These are phyloP conservation scores for Betula pendula DNA, from an alignment of 306 rosid species.

Conservation along the genomic window DNA sequence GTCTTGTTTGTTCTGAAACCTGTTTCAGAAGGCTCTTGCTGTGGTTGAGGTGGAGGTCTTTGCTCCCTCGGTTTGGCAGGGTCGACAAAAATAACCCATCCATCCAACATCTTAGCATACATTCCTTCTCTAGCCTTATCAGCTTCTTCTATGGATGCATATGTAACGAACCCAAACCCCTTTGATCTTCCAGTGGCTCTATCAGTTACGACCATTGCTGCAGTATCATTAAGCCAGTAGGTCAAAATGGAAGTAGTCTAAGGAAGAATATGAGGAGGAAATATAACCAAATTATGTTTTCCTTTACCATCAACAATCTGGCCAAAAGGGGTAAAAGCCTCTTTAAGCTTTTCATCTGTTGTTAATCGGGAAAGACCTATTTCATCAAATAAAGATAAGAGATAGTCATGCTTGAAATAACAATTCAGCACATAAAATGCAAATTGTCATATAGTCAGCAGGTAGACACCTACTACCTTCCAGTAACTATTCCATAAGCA, in stretches of 20 bases:
- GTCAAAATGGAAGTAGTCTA: conserved; percentile 24
- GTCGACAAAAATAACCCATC: conserved; percentile 95
- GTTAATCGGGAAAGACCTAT: conserved; percentile 87
- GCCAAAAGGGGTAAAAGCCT: conserved; percentile 83
- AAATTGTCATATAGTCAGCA: not conserved
- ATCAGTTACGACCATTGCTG: conserved; percentile 84
- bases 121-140: conserved; percentile 79
- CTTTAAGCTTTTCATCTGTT: conserved; percentile 71
- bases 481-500: not conserved
- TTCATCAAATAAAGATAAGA: conserved; percentile 21
- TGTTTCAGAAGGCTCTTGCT: conserved; percentile 49
- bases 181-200: conserved; percentile 84
- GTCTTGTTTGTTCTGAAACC: conserved; percentile 87
- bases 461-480: not conserved
- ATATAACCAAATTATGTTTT: not conserved
- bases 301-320: conserved; percentile 59
- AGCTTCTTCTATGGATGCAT: conserved; percentile 68
- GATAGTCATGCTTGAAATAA: not conserved
- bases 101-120: conserved; percentile 94
- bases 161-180: conserved; percentile 80
- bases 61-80: conserved; percentile 87
- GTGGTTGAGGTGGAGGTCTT: conserved; percentile 67
- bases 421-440: not conserved
- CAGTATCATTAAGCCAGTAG: conserved; percentile 22
- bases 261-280: not conserved